A percentile compares a stretch with the other conserved stretches of the same genome.
phyloP scores from a whole-genome alignment of 1,139 yeast species.

The Yamadazyma taylorii region DNA sequence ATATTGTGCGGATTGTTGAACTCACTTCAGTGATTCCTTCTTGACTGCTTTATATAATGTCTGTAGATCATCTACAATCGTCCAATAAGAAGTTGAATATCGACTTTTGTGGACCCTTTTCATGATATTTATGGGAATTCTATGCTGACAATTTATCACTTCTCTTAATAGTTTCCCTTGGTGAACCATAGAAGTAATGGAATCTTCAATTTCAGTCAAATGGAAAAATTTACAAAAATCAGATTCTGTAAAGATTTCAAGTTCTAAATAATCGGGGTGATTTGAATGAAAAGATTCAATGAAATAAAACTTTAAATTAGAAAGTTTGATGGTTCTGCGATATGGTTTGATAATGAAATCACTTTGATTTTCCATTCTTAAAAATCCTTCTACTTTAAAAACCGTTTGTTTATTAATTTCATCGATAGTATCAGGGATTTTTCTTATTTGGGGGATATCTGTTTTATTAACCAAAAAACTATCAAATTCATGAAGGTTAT shows the following conservation, averaged over 20 bases:
- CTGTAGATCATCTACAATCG: neutral
- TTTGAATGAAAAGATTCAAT: constrained; percentile 11
- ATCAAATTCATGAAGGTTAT: too few species aligned
- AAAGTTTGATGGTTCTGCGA: constrained; percentile 28
- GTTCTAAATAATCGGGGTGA: constrained; percentile 11
- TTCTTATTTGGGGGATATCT: constrained; percentile 11
- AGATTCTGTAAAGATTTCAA: constrained; percentile 26
- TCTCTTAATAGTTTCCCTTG: neutral
- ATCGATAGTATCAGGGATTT: constrained; percentile 13
- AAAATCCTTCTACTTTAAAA: constrained; percentile 21
- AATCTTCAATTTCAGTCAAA: constrained; percentile 30
- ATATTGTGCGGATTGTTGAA: too few species aligned
- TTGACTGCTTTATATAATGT: neutral
- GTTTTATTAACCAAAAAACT: constrained; percentile 17
- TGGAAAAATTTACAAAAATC: constrained; percentile 32
- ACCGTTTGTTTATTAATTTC: constrained; percentile 15
- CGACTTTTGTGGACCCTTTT: neutral
- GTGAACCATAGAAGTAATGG: neutral
- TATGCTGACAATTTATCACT: neutral
- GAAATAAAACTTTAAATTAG: constrained; percentile 25
- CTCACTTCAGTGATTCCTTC: too few species aligned
- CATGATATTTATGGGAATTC: constrained; percentile 1
- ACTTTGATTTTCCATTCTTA: constrained; percentile 15
- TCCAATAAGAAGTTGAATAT: constrained; percentile 1
- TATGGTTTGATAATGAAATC: constrained; percentile 31